Conservation (phyloP, 805 yeast species). For the Ogataea paraovalis region DNA sequence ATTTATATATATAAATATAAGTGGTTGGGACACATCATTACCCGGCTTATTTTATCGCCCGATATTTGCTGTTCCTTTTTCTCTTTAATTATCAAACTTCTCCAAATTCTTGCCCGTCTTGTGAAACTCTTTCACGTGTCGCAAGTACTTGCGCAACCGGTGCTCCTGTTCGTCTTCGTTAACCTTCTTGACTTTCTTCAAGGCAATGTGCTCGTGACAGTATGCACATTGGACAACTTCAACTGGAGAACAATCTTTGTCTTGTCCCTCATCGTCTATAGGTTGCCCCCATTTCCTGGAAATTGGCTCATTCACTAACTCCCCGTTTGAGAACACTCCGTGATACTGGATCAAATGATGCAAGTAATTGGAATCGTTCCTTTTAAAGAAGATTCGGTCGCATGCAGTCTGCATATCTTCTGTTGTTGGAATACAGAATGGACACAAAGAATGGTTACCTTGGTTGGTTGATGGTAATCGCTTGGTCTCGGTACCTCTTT, state of each 20-base stretch:
- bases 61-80: background rate
- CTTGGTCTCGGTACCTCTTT: too few species aligned
- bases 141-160: constrained; percentile 25
- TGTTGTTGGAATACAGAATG: constrained; percentile 22
- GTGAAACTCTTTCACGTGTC: constrained; percentile 29
- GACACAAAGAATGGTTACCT: constrained; percentile 28
- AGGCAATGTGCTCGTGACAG: constrained; percentile 20
- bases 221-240: constrained; percentile 28
- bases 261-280: background rate
- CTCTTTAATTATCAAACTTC: background rate
- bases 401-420: constrained; percentile 16
- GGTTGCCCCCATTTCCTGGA: constrained; percentile 19
- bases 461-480: constrained; percentile 7
- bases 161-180: constrained; percentile 16
- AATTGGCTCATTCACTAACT: constrained; percentile 23
- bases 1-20: too few species aligned
- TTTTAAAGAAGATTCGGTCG: constrained; percentile 21
- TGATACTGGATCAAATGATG: constrained; percentile 32
- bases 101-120: constrained; percentile 24
- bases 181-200: constrained; percentile 18
- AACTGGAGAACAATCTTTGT: constrained; percentile 9
- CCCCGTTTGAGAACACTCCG: constrained; percentile 31
- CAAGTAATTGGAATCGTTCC: constrained; percentile 29
- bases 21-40: background rate
- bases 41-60: background rate